These are phyloP conservation scores for Cordyceps javanica DNA, from an alignment of 2,329 filamentous ascomycete species.

Conservation along the genomic window DNA sequence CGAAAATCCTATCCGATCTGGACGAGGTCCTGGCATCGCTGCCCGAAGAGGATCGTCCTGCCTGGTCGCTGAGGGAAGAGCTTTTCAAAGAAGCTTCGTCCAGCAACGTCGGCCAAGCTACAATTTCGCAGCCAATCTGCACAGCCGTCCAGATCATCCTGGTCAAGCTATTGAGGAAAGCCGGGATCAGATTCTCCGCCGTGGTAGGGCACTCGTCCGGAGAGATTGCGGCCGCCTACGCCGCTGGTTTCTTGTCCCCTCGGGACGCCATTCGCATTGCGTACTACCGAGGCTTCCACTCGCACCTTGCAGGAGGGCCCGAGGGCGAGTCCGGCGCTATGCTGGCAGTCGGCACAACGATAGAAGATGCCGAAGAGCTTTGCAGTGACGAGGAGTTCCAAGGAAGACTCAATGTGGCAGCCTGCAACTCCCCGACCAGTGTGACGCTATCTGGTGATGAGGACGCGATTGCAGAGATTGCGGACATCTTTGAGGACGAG, in stretches of 20 bases:
- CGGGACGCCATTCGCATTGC: slow-evolving; percentile 38
- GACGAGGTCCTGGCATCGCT: slow-evolving; percentile 12
- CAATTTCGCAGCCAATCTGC: slow-evolving; percentile 32
- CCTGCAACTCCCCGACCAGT: slow-evolving; percentile 16
- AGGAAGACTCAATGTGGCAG: slow-evolving; percentile 15
- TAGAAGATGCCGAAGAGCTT: slow-evolving; percentile 11
- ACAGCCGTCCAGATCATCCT: slow-evolving; percentile 38
- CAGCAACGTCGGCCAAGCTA: slow-evolving; percentile 22
- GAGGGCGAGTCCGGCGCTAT: slow-evolving; percentile 39
- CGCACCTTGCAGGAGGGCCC: slow-evolving; percentile 31
- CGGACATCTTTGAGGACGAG: slow-evolving; percentile 10
- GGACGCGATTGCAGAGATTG: slow-evolving; percentile 16
- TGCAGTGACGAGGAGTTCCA: neutral
- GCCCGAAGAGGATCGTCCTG: slow-evolving; percentile 18
- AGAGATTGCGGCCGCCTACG: slow-evolving; percentile 37
- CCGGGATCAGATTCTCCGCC: slow-evolving; percentile 27
- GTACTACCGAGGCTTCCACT: slow-evolving; percentile 34
- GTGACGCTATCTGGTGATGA: slow-evolving; percentile 20
- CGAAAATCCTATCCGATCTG: neutral
- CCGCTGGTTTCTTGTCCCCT: slow-evolving; percentile 32
- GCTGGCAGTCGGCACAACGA: slow-evolving; percentile 38
- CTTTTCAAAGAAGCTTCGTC: slow-evolving; percentile 22
- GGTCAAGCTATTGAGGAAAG: slow-evolving; percentile 32
- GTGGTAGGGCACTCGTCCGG: slow-evolving; percentile 37
- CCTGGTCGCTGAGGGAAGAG: slow-evolving; percentile 27